Evolutionary conservation across 345 rosid genomes (phyloP).

Genomic region (Rhizophora apiculata): DNA sequence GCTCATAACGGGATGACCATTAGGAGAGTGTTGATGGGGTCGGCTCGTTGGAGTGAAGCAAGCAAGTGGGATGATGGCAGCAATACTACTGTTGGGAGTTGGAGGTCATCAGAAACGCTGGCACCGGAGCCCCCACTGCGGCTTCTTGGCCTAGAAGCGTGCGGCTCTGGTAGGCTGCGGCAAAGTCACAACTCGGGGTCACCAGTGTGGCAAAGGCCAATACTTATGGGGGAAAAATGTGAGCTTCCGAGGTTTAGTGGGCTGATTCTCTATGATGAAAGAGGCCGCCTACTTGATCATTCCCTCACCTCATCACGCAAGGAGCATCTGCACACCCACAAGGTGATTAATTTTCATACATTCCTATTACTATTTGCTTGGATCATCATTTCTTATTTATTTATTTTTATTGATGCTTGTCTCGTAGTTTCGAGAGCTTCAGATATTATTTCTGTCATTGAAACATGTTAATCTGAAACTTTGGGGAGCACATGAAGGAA

Average conservation of each 20-base stretch:
- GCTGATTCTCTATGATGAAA: slow-evolving; percentile 68
- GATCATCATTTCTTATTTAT: too few relatives aligned
- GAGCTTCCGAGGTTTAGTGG: slow-evolving; percentile 77
- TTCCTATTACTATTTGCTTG: not conserved
- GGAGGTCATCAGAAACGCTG: not conserved
- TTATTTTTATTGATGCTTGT: too few relatives aligned
- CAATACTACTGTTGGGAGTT: slow-evolving; percentile 6
- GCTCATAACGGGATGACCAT: slow-evolving; percentile 35
- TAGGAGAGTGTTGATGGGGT: slow-evolving; percentile 46
- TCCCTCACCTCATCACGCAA: slow-evolving; percentile 23
- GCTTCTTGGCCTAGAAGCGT: slow-evolving; percentile 12
- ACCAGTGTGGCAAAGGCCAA: slow-evolving; percentile 78
- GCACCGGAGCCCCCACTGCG: too few relatives aligned
- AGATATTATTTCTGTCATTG: too few relatives aligned
- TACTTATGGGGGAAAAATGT: slow-evolving; percentile 85
- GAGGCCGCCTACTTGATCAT: slow-evolving; percentile 44
- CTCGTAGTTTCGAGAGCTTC: too few relatives aligned
- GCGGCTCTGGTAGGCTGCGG: slow-evolving; percentile 29
- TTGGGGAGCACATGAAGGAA: too few relatives aligned
- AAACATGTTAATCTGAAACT: too few relatives aligned
- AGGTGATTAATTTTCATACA: slow-evolving; percentile 6
- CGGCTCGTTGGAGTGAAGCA: slow-evolving; percentile 72
- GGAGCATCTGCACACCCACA: slow-evolving; percentile 5
- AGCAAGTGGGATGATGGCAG: slow-evolving; percentile 48
- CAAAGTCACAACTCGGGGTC: slow-evolving; percentile 56